phyloP scores from a whole-genome alignment of 2,329 filamentous ascomycete genomes.

The Cladophialophora psammophila region DNA sequence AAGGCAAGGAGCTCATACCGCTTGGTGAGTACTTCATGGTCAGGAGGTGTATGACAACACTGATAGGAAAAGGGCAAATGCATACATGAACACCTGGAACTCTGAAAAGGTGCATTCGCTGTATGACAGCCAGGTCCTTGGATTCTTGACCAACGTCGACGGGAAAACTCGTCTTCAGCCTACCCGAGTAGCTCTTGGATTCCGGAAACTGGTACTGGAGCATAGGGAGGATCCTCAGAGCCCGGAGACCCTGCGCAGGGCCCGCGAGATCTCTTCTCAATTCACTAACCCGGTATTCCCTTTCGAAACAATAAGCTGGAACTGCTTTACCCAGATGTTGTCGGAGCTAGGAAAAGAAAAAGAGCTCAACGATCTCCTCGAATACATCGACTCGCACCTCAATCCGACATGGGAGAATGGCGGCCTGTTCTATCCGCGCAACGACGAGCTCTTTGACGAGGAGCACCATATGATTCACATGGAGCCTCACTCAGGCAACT shows the following conservation, averaged over 20 bases:
- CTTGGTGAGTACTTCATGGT: slow-evolving; percentile 1
- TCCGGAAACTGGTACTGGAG: neutral
- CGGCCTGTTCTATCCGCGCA: slow-evolving; percentile 29
- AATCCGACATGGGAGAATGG: slow-evolving; percentile 30
- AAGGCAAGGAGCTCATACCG: neutral
- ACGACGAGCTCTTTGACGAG: slow-evolving; percentile 21
- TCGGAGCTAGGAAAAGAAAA: slow-evolving; percentile 23
- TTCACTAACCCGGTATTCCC: neutral
- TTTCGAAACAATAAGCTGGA: neutral
- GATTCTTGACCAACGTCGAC: slow-evolving; percentile 40
- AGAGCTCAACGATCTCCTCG: slow-evolving; percentile 22
- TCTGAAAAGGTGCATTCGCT: slow-evolving; percentile 41
- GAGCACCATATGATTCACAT: slow-evolving; percentile 8
- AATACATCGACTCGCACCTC: slow-evolving; percentile 27
- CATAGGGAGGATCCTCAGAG: slow-evolving; percentile 4
- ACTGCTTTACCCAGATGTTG: neutral
- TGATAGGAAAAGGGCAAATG: slow-evolving; percentile 15
- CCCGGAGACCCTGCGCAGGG: neutral
- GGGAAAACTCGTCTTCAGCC: slow-evolving; percentile 23
- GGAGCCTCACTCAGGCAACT: slow-evolving; percentile 30
- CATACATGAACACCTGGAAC: slow-evolving; percentile 49
- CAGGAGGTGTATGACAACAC: too few relatives aligned
- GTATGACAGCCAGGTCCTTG: slow-evolving; percentile 37
- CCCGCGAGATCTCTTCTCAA: neutral
- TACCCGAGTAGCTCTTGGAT: slow-evolving; percentile 1